Evolutionary conservation across 345 rosid species (phyloP).

Genomic region (Boechera retrofracta): DNA sequence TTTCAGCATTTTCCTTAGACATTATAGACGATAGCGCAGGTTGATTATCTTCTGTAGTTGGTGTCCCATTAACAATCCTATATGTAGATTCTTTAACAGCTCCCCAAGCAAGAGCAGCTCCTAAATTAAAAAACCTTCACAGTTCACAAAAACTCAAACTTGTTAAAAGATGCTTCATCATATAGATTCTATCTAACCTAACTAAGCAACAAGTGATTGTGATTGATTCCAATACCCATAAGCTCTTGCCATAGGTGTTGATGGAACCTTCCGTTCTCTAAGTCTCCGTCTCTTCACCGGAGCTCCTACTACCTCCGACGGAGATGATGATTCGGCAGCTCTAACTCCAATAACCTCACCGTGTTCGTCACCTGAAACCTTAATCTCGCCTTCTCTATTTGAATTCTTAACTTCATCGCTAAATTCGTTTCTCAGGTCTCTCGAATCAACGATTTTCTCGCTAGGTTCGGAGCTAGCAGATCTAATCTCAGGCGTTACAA

Average conservation of each 20-base stretch:
- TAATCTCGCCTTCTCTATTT: constrained; percentile 36
- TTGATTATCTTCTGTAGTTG: constrained; percentile 57
- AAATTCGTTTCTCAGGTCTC: constrained; percentile 7
- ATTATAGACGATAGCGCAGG: constrained; percentile 74
- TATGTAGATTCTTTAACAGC: constrained; percentile 84
- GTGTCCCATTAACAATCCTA: constrained; percentile 79
- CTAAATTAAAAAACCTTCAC: constrained; percentile 96
- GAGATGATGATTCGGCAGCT: constrained; percentile 34
- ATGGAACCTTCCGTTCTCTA: constrained; percentile 90
- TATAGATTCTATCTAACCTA: constrained; percentile 9
- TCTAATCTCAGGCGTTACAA: constrained; percentile 12
- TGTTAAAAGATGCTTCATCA: neutral
- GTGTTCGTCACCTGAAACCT: constrained; percentile 33
- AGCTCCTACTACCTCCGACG: constrained; percentile 34
- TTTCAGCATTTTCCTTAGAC: constrained; percentile 90
- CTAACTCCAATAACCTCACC: constrained; percentile 11
- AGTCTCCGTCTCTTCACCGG: constrained; percentile 69
- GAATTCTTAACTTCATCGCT: constrained; percentile 30
- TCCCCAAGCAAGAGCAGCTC: constrained; percentile 99
- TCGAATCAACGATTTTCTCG: constrained; percentile 37
- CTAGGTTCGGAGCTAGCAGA: constrained; percentile 31
- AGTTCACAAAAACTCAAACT: constrained; percentile 41
- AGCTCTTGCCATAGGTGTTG: constrained; percentile 89
- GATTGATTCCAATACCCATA: constrained; percentile 58
- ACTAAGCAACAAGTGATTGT: neutral